Evolutionary conservation across 805 yeast genomes (phyloP).

Genomic region (Candida endomychidarum): DNA sequence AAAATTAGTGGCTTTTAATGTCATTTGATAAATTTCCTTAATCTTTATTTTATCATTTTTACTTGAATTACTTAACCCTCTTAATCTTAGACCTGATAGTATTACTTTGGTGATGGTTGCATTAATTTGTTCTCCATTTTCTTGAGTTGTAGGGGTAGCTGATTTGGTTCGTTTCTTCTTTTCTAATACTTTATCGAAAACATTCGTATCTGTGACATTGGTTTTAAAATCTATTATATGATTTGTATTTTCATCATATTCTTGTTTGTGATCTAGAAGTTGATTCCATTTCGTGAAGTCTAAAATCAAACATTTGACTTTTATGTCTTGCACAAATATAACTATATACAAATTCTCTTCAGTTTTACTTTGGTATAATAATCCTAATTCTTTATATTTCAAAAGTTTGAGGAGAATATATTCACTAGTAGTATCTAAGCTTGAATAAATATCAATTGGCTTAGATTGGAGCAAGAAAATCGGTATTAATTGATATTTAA

Average conservation of each 20-base stretch:
- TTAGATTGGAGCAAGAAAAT: constrained; percentile 21
- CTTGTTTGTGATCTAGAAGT: background rate
- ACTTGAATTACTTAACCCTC: constrained; percentile 31
- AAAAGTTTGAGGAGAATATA: constrained; percentile 23
- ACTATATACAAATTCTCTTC: constrained; percentile 14
- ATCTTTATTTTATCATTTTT: constrained; percentile 35
- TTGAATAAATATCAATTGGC: constrained; percentile 25
- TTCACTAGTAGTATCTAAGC: constrained; percentile 14
- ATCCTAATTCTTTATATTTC: constrained; percentile 16
- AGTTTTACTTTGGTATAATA: constrained; percentile 18
- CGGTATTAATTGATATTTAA: constrained; percentile 25
- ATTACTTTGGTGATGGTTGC: constrained; percentile 34
- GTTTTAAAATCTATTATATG: constrained; percentile 12
- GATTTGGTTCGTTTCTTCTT: constrained; percentile 19
- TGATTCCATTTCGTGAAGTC: constrained; percentile 10
- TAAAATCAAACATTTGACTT: constrained; percentile 11
- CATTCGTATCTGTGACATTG: constrained; percentile 16
- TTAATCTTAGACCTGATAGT: constrained; percentile 41
- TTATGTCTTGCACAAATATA: constrained; percentile 9
- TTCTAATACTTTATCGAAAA: constrained; percentile 38
- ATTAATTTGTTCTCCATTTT: constrained; percentile 30
- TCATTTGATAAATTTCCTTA: constrained; percentile 43
- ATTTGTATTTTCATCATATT: constrained; percentile 2
- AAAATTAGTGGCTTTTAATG: constrained; percentile 37
- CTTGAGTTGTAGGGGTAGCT: constrained; percentile 19